Evolutionary conservation across 2,329 filamentous ascomycete species (phyloP).

Genomic region (Monosporascus sp.): DNA sequence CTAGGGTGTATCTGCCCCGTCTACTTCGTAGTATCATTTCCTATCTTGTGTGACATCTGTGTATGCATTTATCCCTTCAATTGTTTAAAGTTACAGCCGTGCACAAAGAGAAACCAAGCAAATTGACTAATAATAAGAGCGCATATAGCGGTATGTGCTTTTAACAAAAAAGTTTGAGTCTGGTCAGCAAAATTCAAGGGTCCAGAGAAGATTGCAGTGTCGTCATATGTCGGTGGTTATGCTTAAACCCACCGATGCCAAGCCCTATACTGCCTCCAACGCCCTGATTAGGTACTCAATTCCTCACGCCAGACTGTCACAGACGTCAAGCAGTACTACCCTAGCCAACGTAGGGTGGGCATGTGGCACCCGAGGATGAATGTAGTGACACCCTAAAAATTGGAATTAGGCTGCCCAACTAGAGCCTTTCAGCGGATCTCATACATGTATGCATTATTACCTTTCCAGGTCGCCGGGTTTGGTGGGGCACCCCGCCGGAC

Average conservation of each 20-base stretch:
- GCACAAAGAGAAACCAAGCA: too few relatives aligned
- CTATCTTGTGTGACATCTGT: too few relatives aligned
- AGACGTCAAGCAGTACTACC: background rate
- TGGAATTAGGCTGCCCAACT: background rate
- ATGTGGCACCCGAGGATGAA: background rate
- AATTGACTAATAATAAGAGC: too few relatives aligned
- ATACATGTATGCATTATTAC: background rate
- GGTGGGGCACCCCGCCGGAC: background rate
- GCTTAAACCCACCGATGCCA: background rate
- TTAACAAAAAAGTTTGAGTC: too few relatives aligned
- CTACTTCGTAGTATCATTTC: too few relatives aligned
- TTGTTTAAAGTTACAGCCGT: too few relatives aligned
- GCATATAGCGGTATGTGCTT: too few relatives aligned
- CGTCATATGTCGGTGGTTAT: background rate
- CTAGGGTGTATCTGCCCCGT: too few relatives aligned
- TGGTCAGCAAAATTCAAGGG: too few relatives aligned
- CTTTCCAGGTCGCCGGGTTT: background rate
- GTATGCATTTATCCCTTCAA: too few relatives aligned
- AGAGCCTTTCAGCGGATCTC: background rate
- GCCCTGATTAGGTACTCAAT: background rate
- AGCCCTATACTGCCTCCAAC: background rate
- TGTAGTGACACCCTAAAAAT: background rate
- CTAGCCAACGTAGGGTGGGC: background rate
- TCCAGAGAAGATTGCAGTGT: background rate
- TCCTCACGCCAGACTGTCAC: background rate